Base-by-base conservation (phyloP, 2,329 filamentous ascomycete species). In the Ophiocordyceps polyrhachis-furcata region DNA sequence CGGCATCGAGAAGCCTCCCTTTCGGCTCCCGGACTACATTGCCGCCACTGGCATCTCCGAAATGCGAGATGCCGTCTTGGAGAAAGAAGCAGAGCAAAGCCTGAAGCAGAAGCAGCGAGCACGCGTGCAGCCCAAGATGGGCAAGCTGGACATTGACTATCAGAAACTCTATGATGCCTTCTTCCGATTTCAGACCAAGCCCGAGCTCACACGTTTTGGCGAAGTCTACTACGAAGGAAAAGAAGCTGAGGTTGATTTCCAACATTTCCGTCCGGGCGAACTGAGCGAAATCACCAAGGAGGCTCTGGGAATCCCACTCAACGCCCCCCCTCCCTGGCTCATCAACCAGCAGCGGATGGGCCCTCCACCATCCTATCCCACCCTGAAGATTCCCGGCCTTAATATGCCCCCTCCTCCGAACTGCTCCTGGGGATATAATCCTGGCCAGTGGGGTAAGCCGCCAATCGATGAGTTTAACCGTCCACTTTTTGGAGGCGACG, bases 221-320 rank as follows among this genome's bases (percentile, higher is more conserved):
- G 91, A 98, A 62, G 88, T 98, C n/a, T 98, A 98, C 63, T 96
- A 96, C 60, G 91, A 98, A 63, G 91, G 91, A 58, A 98, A 98
- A 62, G 91, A 98, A 60, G 91, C 85, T 57, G 91, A 98, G 63
- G 94, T 91, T 1, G 93, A 96, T 59, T 74, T 93, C 50, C 81
- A 84, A 53, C 84, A 95, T 63, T 75, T 95, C 48, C 79, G 87
- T 50, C 85, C 91, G 1, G 91, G 91, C 32, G 88, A 96, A 54
- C 63, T 96, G 43, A 91, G 81, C 53, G 86, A 96, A 45, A 80
- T 85, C 53, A 72, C 95, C 38, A 89, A 85, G 56, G 89, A 96
- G 57, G 89, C 91, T 5, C 73, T 98, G 1, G 91, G 86, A 54
- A 96, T 98, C 68, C 84, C 87, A 20, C 84, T 86, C 14, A 88